phyloP scores from a whole-genome alignment of 176 grass and related monocot species.

The Tillandsia leiboldiana region DNA sequence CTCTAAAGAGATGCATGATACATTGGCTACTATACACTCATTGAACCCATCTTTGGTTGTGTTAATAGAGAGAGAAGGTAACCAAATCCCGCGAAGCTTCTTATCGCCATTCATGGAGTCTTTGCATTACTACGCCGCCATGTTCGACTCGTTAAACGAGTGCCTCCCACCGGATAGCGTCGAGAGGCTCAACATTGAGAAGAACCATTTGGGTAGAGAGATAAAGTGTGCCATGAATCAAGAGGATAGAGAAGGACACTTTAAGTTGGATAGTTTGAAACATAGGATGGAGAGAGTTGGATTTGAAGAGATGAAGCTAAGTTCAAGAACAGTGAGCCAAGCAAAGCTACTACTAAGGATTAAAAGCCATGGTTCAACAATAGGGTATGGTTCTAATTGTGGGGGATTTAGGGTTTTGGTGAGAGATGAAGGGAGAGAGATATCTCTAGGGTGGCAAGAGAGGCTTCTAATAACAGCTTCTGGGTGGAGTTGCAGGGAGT shows the following conservation, averaged over 20 bases:
- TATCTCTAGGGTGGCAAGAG: slow-evolving; percentile 57
- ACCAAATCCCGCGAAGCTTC: slow-evolving; percentile 15
- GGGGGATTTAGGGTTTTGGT: slow-evolving; percentile 46
- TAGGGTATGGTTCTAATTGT: slow-evolving; percentile 10
- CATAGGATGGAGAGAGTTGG: slow-evolving; percentile 38
- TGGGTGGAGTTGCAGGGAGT: slow-evolving; percentile 30
- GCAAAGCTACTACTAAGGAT: slow-evolving; percentile 85
- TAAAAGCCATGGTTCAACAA: slow-evolving; percentile 37
- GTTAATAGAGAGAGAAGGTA: slow-evolving; percentile 36
- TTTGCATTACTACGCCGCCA: slow-evolving; percentile 51
- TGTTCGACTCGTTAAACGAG: slow-evolving; percentile 73
- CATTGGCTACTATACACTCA: slow-evolving; percentile 31
- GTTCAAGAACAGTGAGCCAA: slow-evolving; percentile 70
- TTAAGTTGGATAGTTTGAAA: slow-evolving; percentile 27
- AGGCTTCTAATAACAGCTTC: slow-evolving; percentile 34
- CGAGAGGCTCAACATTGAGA: slow-evolving; percentile 67
- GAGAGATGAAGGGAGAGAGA: slow-evolving; percentile 28
- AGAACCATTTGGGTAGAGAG: slow-evolving; percentile 58
- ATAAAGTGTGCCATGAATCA: slow-evolving; percentile 32
- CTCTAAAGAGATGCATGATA: slow-evolving; percentile 19
- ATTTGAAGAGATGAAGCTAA: slow-evolving; percentile 41
- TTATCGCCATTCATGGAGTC: slow-evolving; percentile 34
- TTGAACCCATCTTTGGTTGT: slow-evolving; percentile 54
- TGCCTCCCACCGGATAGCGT: slow-evolving; percentile 59
- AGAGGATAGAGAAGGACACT: background rate